phyloP scores from a whole-genome alignment of 2,329 filamentous ascomycete genomes.

The Aspergillus fructus region DNA sequence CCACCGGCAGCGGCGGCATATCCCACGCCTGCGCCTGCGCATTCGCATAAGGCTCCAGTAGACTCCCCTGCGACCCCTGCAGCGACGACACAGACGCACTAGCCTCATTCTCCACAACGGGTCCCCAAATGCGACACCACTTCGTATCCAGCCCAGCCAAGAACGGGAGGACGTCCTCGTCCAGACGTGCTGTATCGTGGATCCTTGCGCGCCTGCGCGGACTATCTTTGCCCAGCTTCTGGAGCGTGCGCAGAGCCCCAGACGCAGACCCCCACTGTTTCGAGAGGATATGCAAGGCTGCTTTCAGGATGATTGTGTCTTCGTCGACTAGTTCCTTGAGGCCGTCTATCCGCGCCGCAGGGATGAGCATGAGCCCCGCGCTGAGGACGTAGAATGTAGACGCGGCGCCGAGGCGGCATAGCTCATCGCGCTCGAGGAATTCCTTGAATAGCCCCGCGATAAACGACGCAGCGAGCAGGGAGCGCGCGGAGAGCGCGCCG shows the following conservation, averaged over 20 bases:
- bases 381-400: conserved; percentile 44
- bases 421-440: conserved; percentile 42
- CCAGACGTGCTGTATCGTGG: too few relatives aligned
- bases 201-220: background rate
- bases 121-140: background rate
- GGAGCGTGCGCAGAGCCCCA: conserved; percentile 2
- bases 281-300: conserved; percentile 28
- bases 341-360: conserved; percentile 31
- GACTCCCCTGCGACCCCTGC: background rate
- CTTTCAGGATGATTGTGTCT: conserved; percentile 19
- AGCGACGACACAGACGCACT: background rate
- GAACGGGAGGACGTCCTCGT: background rate
- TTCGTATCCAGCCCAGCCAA: background rate
- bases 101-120: background rate
- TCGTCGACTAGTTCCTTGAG: conserved; percentile 18
- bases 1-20: background rate
- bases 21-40: background rate
- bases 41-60: background rate
- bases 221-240: background rate
- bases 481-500: conserved; percentile 33
- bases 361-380: conserved; percentile 41
- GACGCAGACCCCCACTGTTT: conserved; percentile 27
- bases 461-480: conserved; percentile 42
- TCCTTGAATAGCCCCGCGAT: conserved; percentile 35
- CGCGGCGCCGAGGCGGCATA: conserved; percentile 41